Base-by-base conservation (phyloP, 345 rosid genomes). In the Citrus medica region DNA sequence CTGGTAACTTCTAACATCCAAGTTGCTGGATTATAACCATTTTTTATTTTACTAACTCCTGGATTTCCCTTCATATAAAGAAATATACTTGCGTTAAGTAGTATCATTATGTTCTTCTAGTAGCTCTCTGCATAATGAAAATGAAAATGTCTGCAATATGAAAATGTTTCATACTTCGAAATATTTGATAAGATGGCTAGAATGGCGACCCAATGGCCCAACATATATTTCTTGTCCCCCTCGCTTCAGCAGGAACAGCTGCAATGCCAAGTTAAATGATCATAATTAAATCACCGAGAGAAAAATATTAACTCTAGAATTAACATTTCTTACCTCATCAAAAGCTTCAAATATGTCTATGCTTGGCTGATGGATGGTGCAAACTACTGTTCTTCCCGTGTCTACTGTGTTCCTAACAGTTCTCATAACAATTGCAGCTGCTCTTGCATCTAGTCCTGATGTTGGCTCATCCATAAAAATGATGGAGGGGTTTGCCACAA, bases 401-500 rank as follows among this genome's bases (percentile, higher is more conserved):
- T 94, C 97, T 9, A 94, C 98, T 1, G 97, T 94, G 86, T 92
- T 94, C 82, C 97, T 86, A n/a, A 94, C 96, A 5, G 97, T 85
- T 77, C 98, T 88, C 98, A 94, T 90, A 19, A 94, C 97, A 66
- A 92, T 92, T 32, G 98, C 98, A 53, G 98, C 97, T 48, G 96
- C 97, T 86, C 98, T 85, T 65, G 97, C 98, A 82, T 94, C 98
- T 37, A 94, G 86, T 40, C 98, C 98, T 25, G 98, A 94, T 74
- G 98, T 94, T 67, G 97, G 97, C 81, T 94, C 97, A 27, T 94
- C 98, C 98, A 94, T 90, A 86, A 94, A 92, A 71, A 92, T 92
- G 42, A 92, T 92, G 3, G 97, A 92, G 12, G 98, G 98, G 82
- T 94, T 94, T 33, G 98, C 96, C 74, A 94, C 98, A 2, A 94